Evolutionary conservation across 1,284 basidiomycete genomes (phyloP), one percentile per base, ranked within the genome.

Genomic region (Sanghuangporus weigelae): DNA sequence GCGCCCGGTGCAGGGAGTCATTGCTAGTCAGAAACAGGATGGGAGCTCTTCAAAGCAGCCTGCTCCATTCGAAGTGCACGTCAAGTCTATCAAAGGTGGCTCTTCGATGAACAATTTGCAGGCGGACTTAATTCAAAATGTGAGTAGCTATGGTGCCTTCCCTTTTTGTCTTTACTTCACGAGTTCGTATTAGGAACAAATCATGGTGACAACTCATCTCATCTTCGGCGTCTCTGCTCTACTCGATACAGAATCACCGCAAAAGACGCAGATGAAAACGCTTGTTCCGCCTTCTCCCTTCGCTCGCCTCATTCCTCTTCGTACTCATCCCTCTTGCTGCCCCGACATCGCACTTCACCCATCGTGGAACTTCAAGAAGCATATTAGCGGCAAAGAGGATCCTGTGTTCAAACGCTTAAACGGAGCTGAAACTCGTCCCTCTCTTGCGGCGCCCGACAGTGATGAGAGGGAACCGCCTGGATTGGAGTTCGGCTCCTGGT

Each of bases 401-500:
- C 35, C 38, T 26, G 53, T 44, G 3, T 56, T 55, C 7, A 10
- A 39, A 14, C 26, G 36, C 38, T 21, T 60, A 16, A 60, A 60
- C 38, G n/a, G 21, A 7, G 35, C 31, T 6, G 59, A 39, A 21
- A 60, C 36, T 38, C 59, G 59, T 31, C 26, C 26, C 26, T 31
- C 26, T 31, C 26, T 31, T 31, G 26, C 26, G 5, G 4, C 19
- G 7, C 11, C 26, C 12, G 53, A 11, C 11, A 7, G 38, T 23
- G 3, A 57, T 16, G 36, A 21, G 8, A 14, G 59, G 39, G 59
- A 60, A 31, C 59, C 59, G 2, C 59, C 59, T n/a, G 46, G 81
- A 79, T 39, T 79, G 4, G 80, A 84, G 68, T 85, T 81, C 79
- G 85, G 81, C 16, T 76, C 79, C 11, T 87, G 85, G 84, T 74